Percentiles rank a stretch among this genome's conserved stretches.
Conservation (phyloP, 352 stramenopile genomes). For the Phytophthora lateralis region DNA sequence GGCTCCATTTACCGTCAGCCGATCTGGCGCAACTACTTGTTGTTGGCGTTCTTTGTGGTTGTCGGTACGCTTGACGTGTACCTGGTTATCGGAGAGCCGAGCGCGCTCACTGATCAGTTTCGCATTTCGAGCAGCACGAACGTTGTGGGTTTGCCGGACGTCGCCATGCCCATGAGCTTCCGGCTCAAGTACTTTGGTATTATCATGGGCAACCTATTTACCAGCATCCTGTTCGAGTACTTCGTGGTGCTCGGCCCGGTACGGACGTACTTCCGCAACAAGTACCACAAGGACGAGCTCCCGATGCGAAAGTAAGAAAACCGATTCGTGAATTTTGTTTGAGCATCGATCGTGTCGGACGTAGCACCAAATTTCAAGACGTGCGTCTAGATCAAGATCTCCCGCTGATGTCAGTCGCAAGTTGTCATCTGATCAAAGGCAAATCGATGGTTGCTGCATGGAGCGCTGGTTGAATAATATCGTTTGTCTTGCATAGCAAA, state of each 20-base stretch:
- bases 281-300: constrained; percentile 24
- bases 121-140: constrained; percentile 60
- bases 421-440: constrained; percentile 39
- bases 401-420: constrained; percentile 6
- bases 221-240: constrained; percentile 39
- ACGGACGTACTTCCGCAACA: constrained; percentile 38
- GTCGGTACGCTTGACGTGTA: constrained; percentile 43
- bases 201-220: constrained; percentile 25
- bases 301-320: constrained; percentile 17
- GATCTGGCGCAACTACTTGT: constrained; percentile 48
- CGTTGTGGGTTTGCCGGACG: constrained; percentile 49
- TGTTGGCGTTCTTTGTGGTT: constrained; percentile 38
- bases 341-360: constrained; percentile 9
- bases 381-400: constrained; percentile 8
- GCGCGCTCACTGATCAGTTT: constrained; percentile 45
- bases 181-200: constrained; percentile 39
- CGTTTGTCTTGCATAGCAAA: no score
- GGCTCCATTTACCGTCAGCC: constrained; percentile 48
- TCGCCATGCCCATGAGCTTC: constrained; percentile 50
- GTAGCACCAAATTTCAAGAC: constrained; percentile 21
- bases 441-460: constrained; percentile 10
- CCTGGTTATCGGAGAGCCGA: constrained; percentile 47
- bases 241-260: constrained; percentile 46
- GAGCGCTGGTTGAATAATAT: no score
- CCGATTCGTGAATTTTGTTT: constrained; percentile 41